Evolutionary conservation across 768 basidiomycete species (phyloP).

Genomic region (Hygrocybe punicea): DNA sequence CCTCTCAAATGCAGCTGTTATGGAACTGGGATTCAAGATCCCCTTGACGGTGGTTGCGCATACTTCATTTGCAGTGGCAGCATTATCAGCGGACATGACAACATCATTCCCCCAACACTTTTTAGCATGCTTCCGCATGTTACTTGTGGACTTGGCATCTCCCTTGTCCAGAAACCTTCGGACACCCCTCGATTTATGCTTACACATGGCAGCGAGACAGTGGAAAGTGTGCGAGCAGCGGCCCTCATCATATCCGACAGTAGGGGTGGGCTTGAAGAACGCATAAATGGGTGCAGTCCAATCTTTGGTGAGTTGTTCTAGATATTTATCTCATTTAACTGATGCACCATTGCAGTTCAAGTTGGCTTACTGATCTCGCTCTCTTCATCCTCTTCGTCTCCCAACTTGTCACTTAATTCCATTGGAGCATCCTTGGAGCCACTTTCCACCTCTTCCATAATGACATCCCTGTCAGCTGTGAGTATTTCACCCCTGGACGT

Average conservation of each 20-base stretch:
- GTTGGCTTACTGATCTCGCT: too few relatives aligned
- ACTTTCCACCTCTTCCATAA: too few relatives aligned
- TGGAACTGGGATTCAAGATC: constrained; percentile 15
- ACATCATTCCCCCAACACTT: constrained; percentile 33
- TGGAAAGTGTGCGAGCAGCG: constrained; percentile 27
- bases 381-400: too few relatives aligned
- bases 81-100: constrained; percentile 12
- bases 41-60: constrained; percentile 4
- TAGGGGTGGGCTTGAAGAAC: constrained; percentile 28
- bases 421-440: too few relatives aligned
- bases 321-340: too few relatives aligned
- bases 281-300: constrained; percentile 37
- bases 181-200: constrained; percentile 8
- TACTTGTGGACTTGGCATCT: constrained; percentile 25
- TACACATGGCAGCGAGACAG: constrained; percentile 23
- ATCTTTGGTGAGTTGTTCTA: constrained; percentile 22
- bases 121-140: constrained; percentile 29
- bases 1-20: constrained; percentile 29
- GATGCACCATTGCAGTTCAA: too few relatives aligned
- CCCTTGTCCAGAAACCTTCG: constrained; percentile 20
- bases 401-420: too few relatives aligned
- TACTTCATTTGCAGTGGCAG: constrained; percentile 3
- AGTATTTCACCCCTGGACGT: too few relatives aligned
- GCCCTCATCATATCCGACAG: constrained; percentile 20
- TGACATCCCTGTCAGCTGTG: too few relatives aligned